These are phyloP conservation scores for Chytriomyces confervae DNA, from an alignment of 192 early-diverging fungal genomes.

Conservation along the genomic window DNA sequence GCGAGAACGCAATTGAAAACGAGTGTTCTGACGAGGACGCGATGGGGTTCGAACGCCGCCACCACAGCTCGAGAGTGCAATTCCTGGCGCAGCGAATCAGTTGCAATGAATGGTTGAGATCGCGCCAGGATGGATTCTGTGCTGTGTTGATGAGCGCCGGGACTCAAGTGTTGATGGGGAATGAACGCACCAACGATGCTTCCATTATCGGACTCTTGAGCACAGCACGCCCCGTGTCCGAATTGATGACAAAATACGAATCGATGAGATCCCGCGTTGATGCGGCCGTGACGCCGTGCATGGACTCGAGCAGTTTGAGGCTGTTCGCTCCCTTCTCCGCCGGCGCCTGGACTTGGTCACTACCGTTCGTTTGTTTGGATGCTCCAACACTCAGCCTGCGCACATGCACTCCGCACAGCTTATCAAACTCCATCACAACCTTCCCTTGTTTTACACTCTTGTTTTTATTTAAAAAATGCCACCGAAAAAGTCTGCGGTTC, in stretches of 20 bases:
- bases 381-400: too few relatives aligned
- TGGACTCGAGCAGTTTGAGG: conserved; percentile 34
- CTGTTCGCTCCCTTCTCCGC: not conserved
- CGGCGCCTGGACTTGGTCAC: conserved; percentile 1
- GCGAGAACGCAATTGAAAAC: too few relatives aligned
- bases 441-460: not conserved
- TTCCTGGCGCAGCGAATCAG: conserved; percentile 4
- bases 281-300: conserved; percentile 16
- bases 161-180: too few relatives aligned
- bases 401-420: too few relatives aligned
- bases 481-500: too few relatives aligned
- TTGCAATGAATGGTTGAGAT: not conserved
- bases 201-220: not conserved
- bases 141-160: not conserved
- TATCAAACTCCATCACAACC: not conserved
- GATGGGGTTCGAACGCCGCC: not conserved
- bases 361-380: too few relatives aligned
- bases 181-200: conserved; percentile 23
- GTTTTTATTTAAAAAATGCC: not conserved
- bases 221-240: not conserved
- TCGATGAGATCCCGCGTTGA: conserved; percentile 12
- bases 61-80: conserved; percentile 12
- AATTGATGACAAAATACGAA: conserved; percentile 33
- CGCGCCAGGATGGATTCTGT: conserved; percentile 32
- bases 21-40: not conserved